These are phyloP conservation scores for Syzygium jambos DNA, from an alignment of 345 rosid species.

Conservation along the genomic window DNA sequence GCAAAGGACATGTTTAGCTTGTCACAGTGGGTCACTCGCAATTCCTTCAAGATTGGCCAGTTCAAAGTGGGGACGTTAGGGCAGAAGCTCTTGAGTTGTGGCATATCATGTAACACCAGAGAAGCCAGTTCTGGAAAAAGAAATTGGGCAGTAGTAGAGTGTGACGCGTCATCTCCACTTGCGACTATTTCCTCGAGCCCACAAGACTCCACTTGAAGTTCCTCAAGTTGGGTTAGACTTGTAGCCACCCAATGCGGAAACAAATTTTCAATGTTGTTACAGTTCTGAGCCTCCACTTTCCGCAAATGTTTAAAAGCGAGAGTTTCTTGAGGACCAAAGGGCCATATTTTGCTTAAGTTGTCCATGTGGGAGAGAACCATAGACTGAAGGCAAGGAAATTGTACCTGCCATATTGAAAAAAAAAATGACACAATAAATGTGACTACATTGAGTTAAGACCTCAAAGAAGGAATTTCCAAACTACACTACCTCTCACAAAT, in stretches of 20 bases:
- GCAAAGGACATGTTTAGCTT: fast-evolving
- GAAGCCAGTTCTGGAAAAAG: fast-evolving
- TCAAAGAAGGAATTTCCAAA: no score
- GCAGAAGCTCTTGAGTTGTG: no score
- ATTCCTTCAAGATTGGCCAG: fast-evolving
- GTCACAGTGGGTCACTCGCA: no score
- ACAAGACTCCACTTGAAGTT: no score
- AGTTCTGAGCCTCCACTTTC: no score
- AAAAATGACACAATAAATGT: no score
- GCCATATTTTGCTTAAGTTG: background rate
- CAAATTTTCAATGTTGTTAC: background rate
- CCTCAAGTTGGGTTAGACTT: fast-evolving
- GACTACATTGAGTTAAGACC: background rate
- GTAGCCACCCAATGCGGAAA: background rate
- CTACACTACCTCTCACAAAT: fast-evolving
- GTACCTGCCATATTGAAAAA: background rate
- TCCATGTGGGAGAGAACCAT: background rate
- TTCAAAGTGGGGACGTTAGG: no score
- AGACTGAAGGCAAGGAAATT: fast-evolving
- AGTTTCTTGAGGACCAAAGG: fast-evolving
- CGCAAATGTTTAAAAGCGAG: background rate
- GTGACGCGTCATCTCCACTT: no score
- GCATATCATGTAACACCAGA: no score
- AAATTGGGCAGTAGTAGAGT: no score
- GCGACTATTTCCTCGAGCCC: fast-evolving